Evolutionary conservation across 129 eudicot species (phyloP), one percentile per base, ranked within the genome.

Genomic region (Flaveria sonorensis): DNA sequence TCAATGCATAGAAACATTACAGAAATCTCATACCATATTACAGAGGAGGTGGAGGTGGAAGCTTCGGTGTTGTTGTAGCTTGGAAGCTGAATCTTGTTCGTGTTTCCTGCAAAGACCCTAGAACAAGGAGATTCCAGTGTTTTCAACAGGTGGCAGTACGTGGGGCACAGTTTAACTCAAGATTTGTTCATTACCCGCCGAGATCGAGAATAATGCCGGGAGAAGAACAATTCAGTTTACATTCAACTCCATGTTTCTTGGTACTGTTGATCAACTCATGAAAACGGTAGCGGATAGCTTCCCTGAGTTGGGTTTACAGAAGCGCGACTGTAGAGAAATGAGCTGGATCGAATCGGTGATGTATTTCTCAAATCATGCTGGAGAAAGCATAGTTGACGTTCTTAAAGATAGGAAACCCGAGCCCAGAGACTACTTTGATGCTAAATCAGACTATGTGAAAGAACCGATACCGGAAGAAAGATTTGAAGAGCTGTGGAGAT

Each of bases 231-330:
- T 63, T 63, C 69, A 14, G 32, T 5, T 63, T 28, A 32, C 10
- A 4, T 63, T 63, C 69, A 63, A 63, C 69, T 63, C 69, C 6
- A 30, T 63, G 69, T 63, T 28, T 63, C 69, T 63, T 15, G 69
- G 43, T 3, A 1, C 3, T 36, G 45, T 30, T 28, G 68, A 62
- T 30, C 19, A 15, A 3, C 68, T 62, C 8, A 62, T 62, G 1
- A 30, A 28, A 62, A 62, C 40, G 3, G 43, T 15, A 32, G 14
- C 45, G 0, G 20, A 63, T 14, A 32, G 45, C 43, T 63, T 63
- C 21, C 69, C 45, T 63, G 69, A 63, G 14, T 30, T 28, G 69
- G 46, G 45, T 62, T 28, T 62, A 62, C 42, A 26, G 7, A 43
- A 62, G 28, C 12, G 28, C 1, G 68, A 62, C 18, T 26, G 68